Conservation (phyloP, 83 land plant genomes). For the Picea engelmannii region DNA sequence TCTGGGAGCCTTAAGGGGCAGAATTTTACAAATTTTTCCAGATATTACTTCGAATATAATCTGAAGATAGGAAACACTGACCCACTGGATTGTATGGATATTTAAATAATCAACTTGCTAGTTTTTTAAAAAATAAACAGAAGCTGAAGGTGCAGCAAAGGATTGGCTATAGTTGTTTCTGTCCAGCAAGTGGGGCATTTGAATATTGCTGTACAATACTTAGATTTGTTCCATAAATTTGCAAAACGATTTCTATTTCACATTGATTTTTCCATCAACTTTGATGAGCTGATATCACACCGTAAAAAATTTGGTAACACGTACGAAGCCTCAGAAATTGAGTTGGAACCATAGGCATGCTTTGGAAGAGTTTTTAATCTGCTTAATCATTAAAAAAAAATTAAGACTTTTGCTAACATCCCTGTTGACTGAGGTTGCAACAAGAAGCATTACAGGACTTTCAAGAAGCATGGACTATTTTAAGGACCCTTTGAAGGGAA, state of each 20-base stretch:
- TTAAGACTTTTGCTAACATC: not conserved
- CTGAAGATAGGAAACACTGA: not conserved
- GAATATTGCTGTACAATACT: not conserved
- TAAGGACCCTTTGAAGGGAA: not conserved
- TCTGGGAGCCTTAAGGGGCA: too few species aligned
- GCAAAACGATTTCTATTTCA: not conserved
- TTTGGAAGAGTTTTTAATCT: not conserved
- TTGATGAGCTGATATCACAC: not conserved
- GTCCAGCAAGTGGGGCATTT: conserved; percentile 1
- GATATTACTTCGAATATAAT: not conserved
- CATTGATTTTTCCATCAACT: not conserved
- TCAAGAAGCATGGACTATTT: too few species aligned
- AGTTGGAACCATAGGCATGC: not conserved
- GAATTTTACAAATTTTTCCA: not conserved
- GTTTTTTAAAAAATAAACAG: not conserved
- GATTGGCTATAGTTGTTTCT: not conserved
- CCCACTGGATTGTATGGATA: not conserved
- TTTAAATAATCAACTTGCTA: not conserved
- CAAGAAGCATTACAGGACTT: not conserved
- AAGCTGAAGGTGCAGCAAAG: conserved; percentile 3
- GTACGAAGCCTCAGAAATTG: not conserved
- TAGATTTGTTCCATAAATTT: not conserved
- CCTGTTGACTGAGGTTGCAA: not conserved
- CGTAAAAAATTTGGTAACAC: not conserved
- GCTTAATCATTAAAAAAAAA: not conserved